Evolutionary conservation across 2,329 filamentous ascomycete species (phyloP).

Genomic region (Ophiosphaerella herpotricha): DNA sequence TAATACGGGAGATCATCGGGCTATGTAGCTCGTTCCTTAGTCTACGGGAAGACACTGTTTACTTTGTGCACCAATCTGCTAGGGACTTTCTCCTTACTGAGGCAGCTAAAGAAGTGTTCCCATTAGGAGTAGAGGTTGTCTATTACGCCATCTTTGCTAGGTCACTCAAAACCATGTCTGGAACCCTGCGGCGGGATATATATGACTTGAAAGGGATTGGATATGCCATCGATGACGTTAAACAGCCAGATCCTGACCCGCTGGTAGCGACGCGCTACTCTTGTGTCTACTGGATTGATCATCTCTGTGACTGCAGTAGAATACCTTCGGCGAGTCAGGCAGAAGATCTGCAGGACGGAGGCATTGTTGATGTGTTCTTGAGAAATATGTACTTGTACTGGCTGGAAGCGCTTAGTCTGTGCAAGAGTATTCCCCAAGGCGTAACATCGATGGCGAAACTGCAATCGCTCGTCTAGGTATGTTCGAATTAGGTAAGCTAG

Average conservation of each 20-base stretch:
- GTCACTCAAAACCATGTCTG: conserved; percentile 1
- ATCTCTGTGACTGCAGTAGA: not conserved
- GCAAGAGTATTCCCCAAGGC: conserved; percentile 1
- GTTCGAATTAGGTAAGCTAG: not conserved
- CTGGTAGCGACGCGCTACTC: not conserved
- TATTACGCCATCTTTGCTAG: not conserved
- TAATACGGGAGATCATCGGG: not conserved
- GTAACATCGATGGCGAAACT: conserved; percentile 3
- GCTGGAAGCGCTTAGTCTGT: conserved; percentile 1
- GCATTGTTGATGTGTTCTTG: not conserved
- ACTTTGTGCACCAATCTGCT: not conserved
- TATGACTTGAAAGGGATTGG: not conserved
- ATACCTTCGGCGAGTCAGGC: not conserved
- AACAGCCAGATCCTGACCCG: not conserved
- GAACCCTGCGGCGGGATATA: not conserved
- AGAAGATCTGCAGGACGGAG: not conserved
- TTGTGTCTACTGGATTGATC: not conserved
- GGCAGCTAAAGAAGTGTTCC: not conserved
- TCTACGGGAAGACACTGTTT: no score
- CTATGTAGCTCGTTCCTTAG: no score
- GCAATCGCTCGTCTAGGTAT: conserved; percentile 1
- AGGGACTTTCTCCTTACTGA: not conserved
- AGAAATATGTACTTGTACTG: not conserved
- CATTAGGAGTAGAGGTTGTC: not conserved
- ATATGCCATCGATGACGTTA: not conserved